These are phyloP conservation scores for Xylaria bambusicola DNA, from an alignment of 495 filamentous ascomycete genomes.

Conservation along the genomic window DNA sequence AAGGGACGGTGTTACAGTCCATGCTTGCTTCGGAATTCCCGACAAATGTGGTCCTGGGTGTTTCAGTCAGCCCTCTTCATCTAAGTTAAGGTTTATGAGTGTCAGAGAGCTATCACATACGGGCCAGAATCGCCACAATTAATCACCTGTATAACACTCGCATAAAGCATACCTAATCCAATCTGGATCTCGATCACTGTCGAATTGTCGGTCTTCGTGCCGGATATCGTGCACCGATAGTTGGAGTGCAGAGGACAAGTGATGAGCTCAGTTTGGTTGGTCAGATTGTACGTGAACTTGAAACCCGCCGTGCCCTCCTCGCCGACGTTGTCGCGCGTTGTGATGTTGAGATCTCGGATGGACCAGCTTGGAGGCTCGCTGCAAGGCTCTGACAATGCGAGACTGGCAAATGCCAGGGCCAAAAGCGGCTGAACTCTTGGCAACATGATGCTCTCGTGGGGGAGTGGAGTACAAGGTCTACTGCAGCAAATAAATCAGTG, in stretches of 20 bases:
- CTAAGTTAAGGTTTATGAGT: not conserved
- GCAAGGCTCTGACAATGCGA: conserved; percentile 2
- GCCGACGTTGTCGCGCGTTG: conserved; percentile 22
- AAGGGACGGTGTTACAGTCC: not conserved
- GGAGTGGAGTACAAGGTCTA: too few relatives aligned
- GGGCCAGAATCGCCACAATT: conserved; percentile 6
- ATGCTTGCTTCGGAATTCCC: conserved; percentile 1
- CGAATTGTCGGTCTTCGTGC: conserved; percentile 21
- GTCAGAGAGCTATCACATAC: not conserved
- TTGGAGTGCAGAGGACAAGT: conserved; percentile 27
- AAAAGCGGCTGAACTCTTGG: not conserved
- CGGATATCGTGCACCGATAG: conserved; percentile 27
- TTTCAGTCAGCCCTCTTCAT: not conserved
- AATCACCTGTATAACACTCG: conserved; percentile 4
- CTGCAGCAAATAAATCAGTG: too few relatives aligned
- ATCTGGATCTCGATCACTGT: conserved; percentile 10
- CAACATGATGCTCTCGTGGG: too few relatives aligned
- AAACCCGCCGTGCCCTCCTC: conserved; percentile 18
- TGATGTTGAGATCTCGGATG: conserved; percentile 22
- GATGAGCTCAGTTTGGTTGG: conserved; percentile 18
- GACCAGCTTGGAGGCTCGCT: conserved; percentile 20
- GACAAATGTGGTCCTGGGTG: conserved; percentile 5
- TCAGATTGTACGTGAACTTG: conserved; percentile 24
- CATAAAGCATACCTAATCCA: conserved; percentile 5
- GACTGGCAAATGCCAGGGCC: not conserved